phyloP scores from a whole-genome alignment of 495 filamentous ascomycete species.

The Apiosordaria backusii region DNA sequence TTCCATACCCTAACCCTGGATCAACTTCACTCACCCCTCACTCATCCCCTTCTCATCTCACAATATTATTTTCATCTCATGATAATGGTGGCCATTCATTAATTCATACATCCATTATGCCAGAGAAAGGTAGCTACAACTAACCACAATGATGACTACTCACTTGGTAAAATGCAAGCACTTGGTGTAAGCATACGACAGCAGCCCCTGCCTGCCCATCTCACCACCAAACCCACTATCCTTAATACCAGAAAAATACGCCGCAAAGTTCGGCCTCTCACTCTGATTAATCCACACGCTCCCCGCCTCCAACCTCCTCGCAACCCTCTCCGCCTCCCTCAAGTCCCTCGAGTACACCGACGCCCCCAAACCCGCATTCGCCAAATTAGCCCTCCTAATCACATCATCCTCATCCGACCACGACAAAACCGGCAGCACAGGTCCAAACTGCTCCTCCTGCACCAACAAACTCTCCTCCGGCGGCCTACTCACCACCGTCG shows the following conservation, averaged over 20 bases:
- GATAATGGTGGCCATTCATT: too few species aligned
- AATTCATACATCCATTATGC: too few species aligned
- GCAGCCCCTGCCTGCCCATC: constrained; percentile 56
- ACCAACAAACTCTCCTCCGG: constrained; percentile 43
- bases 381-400: constrained; percentile 52
- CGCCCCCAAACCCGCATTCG: constrained; percentile 55
- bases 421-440: constrained; percentile 54
- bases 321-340: constrained; percentile 48
- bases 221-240: constrained; percentile 64
- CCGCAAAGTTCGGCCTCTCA: constrained; percentile 49
- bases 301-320: constrained; percentile 50
- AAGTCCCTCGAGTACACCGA: constrained; percentile 56
- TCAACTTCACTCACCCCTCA: too few species aligned
- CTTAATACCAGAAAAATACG: constrained; percentile 62
- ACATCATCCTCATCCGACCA: constrained; percentile 60
- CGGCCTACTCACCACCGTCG: constrained; percentile 50
- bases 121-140: neutral
- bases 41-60: too few species aligned
- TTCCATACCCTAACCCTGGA: constrained; percentile 21
- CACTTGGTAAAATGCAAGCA: constrained; percentile 21
- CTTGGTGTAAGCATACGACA: constrained; percentile 59
- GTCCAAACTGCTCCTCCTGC: constrained; percentile 52
- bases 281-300: constrained; percentile 57
- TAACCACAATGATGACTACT: neutral
- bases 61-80: too few species aligned